Conservation (phyloP, 1,284 basidiomycete species). For the Calocybe gambosa region DNA sequence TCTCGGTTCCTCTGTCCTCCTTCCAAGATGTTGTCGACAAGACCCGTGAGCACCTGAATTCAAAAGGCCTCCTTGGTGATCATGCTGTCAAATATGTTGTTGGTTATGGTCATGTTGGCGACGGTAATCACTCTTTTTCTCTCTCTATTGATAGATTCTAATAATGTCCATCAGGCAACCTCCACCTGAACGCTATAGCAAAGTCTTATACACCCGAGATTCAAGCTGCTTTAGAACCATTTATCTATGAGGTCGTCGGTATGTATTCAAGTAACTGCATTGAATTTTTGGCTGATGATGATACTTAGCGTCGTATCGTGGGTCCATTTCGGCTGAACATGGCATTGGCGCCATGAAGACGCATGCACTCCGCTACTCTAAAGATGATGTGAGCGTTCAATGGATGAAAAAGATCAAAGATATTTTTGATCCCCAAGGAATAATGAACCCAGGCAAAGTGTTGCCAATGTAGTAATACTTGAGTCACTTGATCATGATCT, state of each 20-base stretch:
- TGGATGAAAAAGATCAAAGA: constrained; percentile 90
- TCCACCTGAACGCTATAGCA: constrained; percentile 95
- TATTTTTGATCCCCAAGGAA: constrained; percentile 87
- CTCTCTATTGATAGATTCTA: constrained; percentile 2
- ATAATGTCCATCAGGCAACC: constrained; percentile 57
- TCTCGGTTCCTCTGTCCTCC: constrained; percentile 83
- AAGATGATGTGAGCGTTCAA: constrained; percentile 73
- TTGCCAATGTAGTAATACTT: constrained; percentile 30
- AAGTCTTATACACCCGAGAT: constrained; percentile 79
- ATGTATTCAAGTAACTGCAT: constrained; percentile 27
- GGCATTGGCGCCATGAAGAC: constrained; percentile 96
- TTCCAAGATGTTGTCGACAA: constrained; percentile 90
- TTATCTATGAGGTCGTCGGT: constrained; percentile 91
- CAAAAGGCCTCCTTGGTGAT: constrained; percentile 69
- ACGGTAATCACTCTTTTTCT: constrained; percentile 52
- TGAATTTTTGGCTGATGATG: background rate
- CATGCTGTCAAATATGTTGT: constrained; percentile 77
- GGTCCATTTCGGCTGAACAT: constrained; percentile 96
- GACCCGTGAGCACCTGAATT: constrained; percentile 69
- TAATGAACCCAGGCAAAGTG: constrained; percentile 90
- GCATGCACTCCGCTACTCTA: constrained; percentile 86
- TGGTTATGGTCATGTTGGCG: constrained; percentile 96
- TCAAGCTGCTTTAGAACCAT: constrained; percentile 87
- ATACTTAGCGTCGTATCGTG: constrained; percentile 58
- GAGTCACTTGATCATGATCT: background rate